Evolutionary conservation across 2,329 filamentous ascomycete genomes (phyloP).

Genomic region (Fusarium udum): DNA sequence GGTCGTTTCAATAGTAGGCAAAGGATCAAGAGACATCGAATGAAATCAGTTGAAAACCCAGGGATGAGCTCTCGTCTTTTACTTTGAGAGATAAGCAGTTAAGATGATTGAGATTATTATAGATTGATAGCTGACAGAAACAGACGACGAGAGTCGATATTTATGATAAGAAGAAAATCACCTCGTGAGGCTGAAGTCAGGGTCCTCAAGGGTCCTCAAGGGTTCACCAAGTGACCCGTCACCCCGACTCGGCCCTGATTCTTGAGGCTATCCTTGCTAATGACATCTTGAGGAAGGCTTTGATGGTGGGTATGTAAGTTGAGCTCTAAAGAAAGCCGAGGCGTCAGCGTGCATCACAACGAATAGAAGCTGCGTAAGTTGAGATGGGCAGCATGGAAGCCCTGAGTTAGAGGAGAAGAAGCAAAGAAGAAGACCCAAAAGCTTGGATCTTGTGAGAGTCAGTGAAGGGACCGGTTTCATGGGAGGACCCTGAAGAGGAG

Average conservation of each 20-base stretch:
- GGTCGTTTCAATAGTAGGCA: constrained; percentile 28
- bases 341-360: constrained; percentile 8
- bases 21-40: constrained; percentile 26
- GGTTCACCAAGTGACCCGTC: constrained; percentile 6
- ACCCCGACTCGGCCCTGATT: constrained; percentile 34
- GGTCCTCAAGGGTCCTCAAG: constrained; percentile 7
- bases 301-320: constrained; percentile 31
- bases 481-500: constrained; percentile 38
- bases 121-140: not conserved
- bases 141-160: constrained; percentile 29
- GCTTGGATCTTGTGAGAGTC: constrained; percentile 31
- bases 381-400: constrained; percentile 15
- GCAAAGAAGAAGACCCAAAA: constrained; percentile 21
- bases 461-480: constrained; percentile 33
- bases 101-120: not conserved
- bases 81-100: not conserved
- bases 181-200: constrained; percentile 12
- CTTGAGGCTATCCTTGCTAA: constrained; percentile 34
- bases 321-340: constrained; percentile 24
- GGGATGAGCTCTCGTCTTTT: constrained; percentile 6
- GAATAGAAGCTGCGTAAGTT: constrained; percentile 3
- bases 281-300: constrained; percentile 34
- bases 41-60: not conserved
- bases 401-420: constrained; percentile 17
- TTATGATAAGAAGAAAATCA: constrained; percentile 19